Evolutionary conservation across 257 asterid genomes (phyloP).

Genomic region (Solanum appendiculatum): DNA sequence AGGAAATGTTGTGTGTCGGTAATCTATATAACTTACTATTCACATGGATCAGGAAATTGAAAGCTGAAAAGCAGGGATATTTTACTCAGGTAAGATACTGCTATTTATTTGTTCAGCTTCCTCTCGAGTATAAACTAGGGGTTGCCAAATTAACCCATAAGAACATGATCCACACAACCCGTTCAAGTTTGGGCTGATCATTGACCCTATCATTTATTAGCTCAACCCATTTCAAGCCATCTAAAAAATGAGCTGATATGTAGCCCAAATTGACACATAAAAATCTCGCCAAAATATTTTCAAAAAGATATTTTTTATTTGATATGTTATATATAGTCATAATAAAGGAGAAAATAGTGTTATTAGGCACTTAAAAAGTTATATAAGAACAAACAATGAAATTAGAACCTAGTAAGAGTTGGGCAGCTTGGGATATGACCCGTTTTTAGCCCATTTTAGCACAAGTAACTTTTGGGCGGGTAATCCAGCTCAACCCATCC

Average conservation of each 20-base stretch:
- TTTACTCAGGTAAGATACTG: slow-evolving; percentile 60
- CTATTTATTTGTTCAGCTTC: not conserved
- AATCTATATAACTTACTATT: slow-evolving; percentile 8
- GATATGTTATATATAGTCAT: not conserved
- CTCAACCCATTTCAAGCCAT: not conserved
- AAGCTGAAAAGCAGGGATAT: slow-evolving; percentile 88
- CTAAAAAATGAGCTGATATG: not conserved
- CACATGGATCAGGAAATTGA: slow-evolving; percentile 66
- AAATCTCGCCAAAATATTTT: not conserved
- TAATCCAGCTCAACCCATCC: not conserved
- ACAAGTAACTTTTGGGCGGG: not conserved
- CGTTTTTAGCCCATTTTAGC: not conserved
- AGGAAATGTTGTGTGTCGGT: not conserved
- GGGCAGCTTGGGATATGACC: not conserved
- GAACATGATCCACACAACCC: not conserved
- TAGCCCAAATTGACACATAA: not conserved
- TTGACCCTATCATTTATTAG: not conserved
- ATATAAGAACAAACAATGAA: not conserved
- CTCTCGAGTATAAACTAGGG: not conserved
- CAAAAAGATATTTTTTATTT: not conserved
- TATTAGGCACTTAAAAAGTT: not conserved
- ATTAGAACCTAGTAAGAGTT: not conserved
- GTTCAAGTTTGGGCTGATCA: not conserved
- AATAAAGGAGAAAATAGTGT: not conserved
- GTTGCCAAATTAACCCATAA: not conserved